A percentile compares a stretch with the other conserved stretches of the same genome.
Conservation (phyloP, 139 green algal genomes). For the Micromonas commoda region DNA sequence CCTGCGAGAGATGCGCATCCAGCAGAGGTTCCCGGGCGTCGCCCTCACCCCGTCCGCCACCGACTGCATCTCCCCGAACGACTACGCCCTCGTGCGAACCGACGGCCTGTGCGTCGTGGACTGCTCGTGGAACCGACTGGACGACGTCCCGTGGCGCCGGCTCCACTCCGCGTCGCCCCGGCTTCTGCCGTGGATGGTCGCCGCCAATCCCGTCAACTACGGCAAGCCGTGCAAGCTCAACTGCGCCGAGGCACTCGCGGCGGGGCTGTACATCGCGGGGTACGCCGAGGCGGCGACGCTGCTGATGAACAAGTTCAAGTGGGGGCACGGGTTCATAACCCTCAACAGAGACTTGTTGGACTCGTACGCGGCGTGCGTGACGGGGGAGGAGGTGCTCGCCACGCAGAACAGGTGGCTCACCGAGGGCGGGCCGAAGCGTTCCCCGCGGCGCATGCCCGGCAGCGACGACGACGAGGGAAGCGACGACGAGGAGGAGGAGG, state of each 20-base stretch:
- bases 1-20: conserved; percentile 17
- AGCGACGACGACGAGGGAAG: neutral
- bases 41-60: conserved; percentile 34
- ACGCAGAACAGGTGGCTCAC: conserved; percentile 51
- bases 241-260: conserved; percentile 77
- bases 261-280: conserved; percentile 44
- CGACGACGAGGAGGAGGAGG: neutral
- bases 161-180: conserved; percentile 69
- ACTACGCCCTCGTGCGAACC: conserved; percentile 63
- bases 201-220: conserved; percentile 97
- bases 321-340: conserved; percentile 84
- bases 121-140: conserved; percentile 84
- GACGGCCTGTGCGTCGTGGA: conserved; percentile 95
- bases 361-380: conserved; percentile 66
- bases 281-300: conserved; percentile 39
- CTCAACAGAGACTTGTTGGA: conserved; percentile 82
- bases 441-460: neutral
- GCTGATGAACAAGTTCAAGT: conserved; percentile 48
- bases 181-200: conserved; percentile 91
- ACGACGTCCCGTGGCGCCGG: conserved; percentile 84
- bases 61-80: conserved; percentile 62
- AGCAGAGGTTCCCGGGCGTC: conserved; percentile 32
- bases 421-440: neutral
- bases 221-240: conserved; percentile 86
- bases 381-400: conserved; percentile 66